Percentiles rank a stretch among this genome's conserved stretches.
Evolutionary conservation across 305 asterid genomes (phyloP).

Genomic region (Solanum hybrid): DNA sequence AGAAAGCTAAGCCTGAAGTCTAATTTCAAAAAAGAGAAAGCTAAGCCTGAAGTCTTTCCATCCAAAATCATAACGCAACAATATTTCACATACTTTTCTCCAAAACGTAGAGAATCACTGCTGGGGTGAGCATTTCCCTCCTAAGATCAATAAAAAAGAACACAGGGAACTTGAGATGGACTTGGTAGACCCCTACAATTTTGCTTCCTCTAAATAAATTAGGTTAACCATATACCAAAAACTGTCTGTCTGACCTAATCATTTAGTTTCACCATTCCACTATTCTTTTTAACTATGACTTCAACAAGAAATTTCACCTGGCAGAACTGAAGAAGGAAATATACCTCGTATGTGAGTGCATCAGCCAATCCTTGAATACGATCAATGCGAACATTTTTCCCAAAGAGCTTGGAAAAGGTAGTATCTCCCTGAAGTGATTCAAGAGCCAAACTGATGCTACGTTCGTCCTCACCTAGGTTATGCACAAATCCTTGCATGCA

Average conservation of each 20-base stretch:
- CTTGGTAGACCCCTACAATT: neutral
- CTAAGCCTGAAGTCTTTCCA: neutral
- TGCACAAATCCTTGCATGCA: slow-evolving; percentile 91
- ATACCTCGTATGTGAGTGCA: slow-evolving; percentile 92
- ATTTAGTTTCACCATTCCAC: neutral
- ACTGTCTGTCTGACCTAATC: neutral
- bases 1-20: neutral
- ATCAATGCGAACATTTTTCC: slow-evolving; percentile 84
- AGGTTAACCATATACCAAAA: neutral
- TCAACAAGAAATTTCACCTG: neutral
- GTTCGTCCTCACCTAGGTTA: slow-evolving; percentile 86
- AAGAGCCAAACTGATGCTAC: slow-evolving; percentile 84
- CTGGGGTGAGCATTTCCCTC: neutral
- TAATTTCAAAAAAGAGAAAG: neutral
- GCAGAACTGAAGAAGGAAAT: neutral
- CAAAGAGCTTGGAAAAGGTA: slow-evolving; percentile 82
- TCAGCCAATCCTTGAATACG: slow-evolving; percentile 97
- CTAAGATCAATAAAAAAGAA: neutral
- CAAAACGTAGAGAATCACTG: neutral
- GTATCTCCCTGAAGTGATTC: slow-evolving; percentile 96
- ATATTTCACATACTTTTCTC: neutral
- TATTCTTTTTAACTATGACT: neutral
- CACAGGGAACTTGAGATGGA: neutral
- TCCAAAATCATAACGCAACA: neutral
- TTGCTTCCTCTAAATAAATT: neutral